Conservation (phyloP, 352 stramenopile genomes). For the Globisporangium splendens region DNA sequence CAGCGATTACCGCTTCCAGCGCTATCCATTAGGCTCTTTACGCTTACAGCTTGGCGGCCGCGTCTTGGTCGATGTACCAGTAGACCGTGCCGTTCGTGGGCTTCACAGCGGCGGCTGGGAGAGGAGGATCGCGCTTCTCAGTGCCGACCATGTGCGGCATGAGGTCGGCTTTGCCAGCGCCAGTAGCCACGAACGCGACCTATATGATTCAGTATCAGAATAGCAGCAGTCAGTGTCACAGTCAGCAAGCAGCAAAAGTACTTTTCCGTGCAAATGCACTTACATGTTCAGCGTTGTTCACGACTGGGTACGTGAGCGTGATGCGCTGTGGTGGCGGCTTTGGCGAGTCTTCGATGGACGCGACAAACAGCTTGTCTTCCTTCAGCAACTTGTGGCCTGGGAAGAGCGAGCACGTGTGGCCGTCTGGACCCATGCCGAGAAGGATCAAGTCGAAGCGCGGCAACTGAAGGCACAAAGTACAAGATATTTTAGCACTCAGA, state of each 20-base stretch:
- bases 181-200: constrained; percentile 90
- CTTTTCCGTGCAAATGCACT: constrained; percentile 13
- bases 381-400: constrained; percentile 91
- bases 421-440: constrained; percentile 97
- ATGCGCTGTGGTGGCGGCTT: constrained; percentile 97
- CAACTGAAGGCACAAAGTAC: constrained; percentile 25
- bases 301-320: constrained; percentile 94
- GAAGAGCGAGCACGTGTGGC: constrained; percentile 98
- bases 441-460: constrained; percentile 94
- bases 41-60: constrained; percentile 51
- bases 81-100: constrained; percentile 67
- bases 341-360: constrained; percentile 95
- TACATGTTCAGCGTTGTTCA: constrained; percentile 90
- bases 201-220: constrained; percentile 13
- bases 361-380: constrained; percentile 84
- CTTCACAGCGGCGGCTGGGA: constrained; percentile 73
- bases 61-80: constrained; percentile 86
- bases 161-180: constrained; percentile 83
- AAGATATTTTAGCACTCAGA: neutral
- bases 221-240: constrained; percentile 10
- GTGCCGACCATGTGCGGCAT: constrained; percentile 79
- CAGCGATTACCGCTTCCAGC: constrained; percentile 5
- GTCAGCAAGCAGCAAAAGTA: no score
- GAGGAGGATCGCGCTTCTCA: constrained; percentile 49
- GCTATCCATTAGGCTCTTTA: constrained; percentile 17